Percentiles rank a stretch among this genome's conserved stretches.
Conservation (phyloP, 345 rosid species). For the Syzygium grande region DNA sequence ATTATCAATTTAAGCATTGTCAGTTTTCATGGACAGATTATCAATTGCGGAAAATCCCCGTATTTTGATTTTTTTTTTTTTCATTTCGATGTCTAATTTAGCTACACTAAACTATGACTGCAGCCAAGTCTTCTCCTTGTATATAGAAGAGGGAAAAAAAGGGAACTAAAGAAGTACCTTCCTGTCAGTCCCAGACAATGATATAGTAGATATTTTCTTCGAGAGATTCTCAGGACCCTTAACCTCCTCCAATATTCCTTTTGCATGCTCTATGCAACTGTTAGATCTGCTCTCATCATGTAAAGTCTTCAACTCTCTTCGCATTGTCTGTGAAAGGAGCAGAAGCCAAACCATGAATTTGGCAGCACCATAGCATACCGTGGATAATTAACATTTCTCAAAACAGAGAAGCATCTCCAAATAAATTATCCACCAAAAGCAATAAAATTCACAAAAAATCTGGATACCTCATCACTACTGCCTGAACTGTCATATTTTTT, state of each 20-base stretch:
- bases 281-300: constrained; percentile 68
- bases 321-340: constrained; percentile 28
- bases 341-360: not conserved
- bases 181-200: constrained; percentile 48
- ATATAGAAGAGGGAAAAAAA: not conserved
- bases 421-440: not conserved
- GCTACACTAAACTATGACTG: not conserved
- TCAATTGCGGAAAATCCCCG: not conserved
- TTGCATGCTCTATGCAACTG: constrained; percentile 92
- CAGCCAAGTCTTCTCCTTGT: not conserved
- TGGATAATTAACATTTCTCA: not conserved
- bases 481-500: constrained; percentile 32
- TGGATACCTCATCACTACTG: constrained; percentile 46
- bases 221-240: constrained; percentile 81
- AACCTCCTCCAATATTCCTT: constrained; percentile 67
- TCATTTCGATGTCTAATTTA: not conserved
- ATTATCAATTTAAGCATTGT: not conserved
- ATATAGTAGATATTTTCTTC: constrained; percentile 59
- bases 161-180: constrained; percentile 33
- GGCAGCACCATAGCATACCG: not conserved
- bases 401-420: not conserved
- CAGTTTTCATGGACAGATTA: not conserved
- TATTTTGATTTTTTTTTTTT: not conserved
- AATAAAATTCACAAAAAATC: not conserved
- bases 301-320: constrained; percentile 54